Conservation (phyloP, 106 monocot species). For the Dendrobium catenatum region DNA sequence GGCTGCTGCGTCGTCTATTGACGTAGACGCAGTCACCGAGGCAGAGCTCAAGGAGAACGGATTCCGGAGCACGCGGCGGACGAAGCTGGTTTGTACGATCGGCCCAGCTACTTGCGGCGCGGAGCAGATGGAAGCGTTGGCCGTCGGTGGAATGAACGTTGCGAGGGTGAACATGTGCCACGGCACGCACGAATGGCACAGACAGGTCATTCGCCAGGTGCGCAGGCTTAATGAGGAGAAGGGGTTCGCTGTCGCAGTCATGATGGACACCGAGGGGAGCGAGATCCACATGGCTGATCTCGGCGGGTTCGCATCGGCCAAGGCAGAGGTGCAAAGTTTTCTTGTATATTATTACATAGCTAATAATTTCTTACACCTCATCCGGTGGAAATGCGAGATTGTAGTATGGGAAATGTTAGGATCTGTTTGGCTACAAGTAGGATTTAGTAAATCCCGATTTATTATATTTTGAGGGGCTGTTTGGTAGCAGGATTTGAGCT, state of each 20-base stretch:
- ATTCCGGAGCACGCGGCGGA: constrained; percentile 74
- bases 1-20: constrained; percentile 25
- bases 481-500: no score
- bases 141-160: constrained; percentile 96
- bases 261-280: constrained; percentile 89
- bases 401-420: no score
- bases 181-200: constrained; percentile 81
- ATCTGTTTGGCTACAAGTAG: no score
- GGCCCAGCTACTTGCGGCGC: constrained; percentile 78
- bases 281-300: constrained; percentile 87
- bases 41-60: constrained; percentile 98
- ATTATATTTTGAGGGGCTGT: no score
- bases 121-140: constrained; percentile 90
- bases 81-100: constrained; percentile 94
- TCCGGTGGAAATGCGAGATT: no score
- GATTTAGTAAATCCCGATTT: no score
- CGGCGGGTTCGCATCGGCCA: constrained; percentile 19
- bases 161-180: constrained; percentile 99
- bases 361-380: no score
- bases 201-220: constrained; percentile 60
- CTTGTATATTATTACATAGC: no score
- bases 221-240: constrained; percentile 91
- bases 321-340: no score
- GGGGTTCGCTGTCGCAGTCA: constrained; percentile 71
- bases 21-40: constrained; percentile 79